Base-by-base conservation (phyloP, 495 filamentous ascomycete genomes). In the Aspergillus cristatus region DNA sequence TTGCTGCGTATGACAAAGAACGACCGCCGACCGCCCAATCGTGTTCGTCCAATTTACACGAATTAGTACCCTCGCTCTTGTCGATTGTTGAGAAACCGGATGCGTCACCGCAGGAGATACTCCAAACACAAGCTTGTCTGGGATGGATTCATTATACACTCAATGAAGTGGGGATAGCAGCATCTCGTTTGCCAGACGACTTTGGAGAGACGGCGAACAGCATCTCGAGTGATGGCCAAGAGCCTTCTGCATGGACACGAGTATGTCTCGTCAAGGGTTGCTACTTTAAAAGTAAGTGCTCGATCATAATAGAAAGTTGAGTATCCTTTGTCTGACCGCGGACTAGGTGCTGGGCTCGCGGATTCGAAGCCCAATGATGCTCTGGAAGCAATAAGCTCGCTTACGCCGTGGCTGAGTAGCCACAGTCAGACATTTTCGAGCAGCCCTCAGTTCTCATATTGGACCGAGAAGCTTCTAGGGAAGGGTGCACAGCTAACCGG, bases 91-190 rank as follows among this genome's bases (percentile, higher is more conserved):
- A 85, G 28, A 65, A 67, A 28, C 76, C 76, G 34, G 63, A 67
- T 6, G 58, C 60, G 0, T 58, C 71, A 36, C 58, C 58, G 18
- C 76, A 89, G 60, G 87, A 94, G 53, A 67, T 72, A 30, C 82
- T 87, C 34, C 83, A 91, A 55, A 85, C 83, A 14, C 77, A 74
- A 40, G 76, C 87, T 29, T 93, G 86, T 55, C 48, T 89, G 17
- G 87, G 76, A 36, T 90, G 85, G 84, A 62, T 93, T 43, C 78
- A 93, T 54, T 86, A 79, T 76, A 74, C 73, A 4, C 52, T 88
- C 24, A 75, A 75, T 18, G 81, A 93, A 38, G 78, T 79, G 15
- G 62, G 55, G 3, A 53, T 77, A 15, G 82, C 83, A 2, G 61
- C 74, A 17, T 60, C 64, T 24, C 72, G 67, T 13, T 65, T 93